These are phyloP conservation scores for Scheffersomyces titani DNA, from an alignment of 1,139 yeast genomes.

Conservation along the genomic window DNA sequence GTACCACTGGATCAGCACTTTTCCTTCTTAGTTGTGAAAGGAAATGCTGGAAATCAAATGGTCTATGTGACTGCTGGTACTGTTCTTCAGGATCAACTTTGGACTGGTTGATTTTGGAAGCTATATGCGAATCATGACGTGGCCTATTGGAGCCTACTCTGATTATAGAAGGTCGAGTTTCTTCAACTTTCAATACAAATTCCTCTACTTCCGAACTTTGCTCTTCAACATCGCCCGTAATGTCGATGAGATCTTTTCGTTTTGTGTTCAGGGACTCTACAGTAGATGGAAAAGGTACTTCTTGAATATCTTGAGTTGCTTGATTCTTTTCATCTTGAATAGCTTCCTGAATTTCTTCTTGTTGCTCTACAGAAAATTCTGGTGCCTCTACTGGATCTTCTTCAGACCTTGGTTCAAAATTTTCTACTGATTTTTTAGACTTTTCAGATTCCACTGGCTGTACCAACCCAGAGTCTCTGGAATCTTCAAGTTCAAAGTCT, in stretches of 20 bases:
- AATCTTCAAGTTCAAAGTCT: slow-evolving; percentile 2
- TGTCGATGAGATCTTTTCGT: slow-evolving; percentile 13
- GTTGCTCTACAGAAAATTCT: background rate
- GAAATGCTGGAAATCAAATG: slow-evolving; percentile 84
- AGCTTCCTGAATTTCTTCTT: background rate
- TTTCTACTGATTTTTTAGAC: too few species aligned
- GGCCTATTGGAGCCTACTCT: background rate
- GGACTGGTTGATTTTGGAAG: background rate
- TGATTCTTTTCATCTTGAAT: background rate
- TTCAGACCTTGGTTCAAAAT: background rate
- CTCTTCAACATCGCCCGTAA: slow-evolving; percentile 15
- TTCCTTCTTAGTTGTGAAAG: slow-evolving; percentile 69
- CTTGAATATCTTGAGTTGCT: background rate
- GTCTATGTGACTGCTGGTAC: slow-evolving; percentile 44
- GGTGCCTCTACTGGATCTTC: background rate
- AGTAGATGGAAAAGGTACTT: background rate
- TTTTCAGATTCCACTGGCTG: background rate
- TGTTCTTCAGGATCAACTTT: slow-evolving; percentile 28
- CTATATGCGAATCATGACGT: background rate
- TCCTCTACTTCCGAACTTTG: slow-evolving; percentile 17
- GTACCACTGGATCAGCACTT: slow-evolving; percentile 85
- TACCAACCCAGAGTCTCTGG: background rate
- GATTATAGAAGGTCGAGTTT: background rate
- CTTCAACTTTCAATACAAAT: slow-evolving; percentile 6
- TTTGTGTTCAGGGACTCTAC: background rate